Conservation (phyloP, 2,329 filamentous ascomycete genomes). For the Verticillium albo-atrum region DNA sequence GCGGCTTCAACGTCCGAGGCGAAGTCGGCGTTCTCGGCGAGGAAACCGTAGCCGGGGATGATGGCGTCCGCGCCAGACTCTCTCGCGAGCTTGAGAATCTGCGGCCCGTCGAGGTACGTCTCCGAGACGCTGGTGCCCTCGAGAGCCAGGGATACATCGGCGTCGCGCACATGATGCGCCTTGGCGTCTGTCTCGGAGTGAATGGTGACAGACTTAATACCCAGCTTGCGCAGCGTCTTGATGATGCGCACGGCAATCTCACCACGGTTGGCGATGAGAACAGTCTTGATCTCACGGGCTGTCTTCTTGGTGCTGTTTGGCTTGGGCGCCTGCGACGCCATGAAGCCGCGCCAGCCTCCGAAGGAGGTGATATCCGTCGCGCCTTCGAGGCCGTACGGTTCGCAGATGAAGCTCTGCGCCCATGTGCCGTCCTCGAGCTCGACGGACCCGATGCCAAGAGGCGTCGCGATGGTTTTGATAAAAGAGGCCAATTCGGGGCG, state of each 20-base stretch:
- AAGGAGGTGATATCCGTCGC: slow-evolving; percentile 25
- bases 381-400: slow-evolving; percentile 23
- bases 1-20: slow-evolving; percentile 45
- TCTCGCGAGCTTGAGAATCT: slow-evolving; percentile 50
- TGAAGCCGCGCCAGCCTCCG: slow-evolving; percentile 26
- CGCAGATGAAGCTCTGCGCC: slow-evolving; percentile 31
- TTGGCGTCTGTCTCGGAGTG: slow-evolving; percentile 60
- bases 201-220: slow-evolving; percentile 64
- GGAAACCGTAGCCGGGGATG: slow-evolving; percentile 64
- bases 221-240: slow-evolving; percentile 60
- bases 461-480: slow-evolving; percentile 24
- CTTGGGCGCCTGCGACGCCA: slow-evolving; percentile 1
- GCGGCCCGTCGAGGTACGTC: slow-evolving; percentile 64
- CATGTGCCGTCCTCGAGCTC: slow-evolving; percentile 27
- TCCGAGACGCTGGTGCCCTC: slow-evolving; percentile 37
- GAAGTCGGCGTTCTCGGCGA: slow-evolving; percentile 61
- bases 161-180: slow-evolving; percentile 65
- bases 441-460: slow-evolving; percentile 28
- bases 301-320: neutral
- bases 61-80: slow-evolving; percentile 48
- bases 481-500: slow-evolving; percentile 22
- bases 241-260: slow-evolving; percentile 72
- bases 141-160: slow-evolving; percentile 62
- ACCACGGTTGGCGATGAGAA: slow-evolving; percentile 70
- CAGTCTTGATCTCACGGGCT: slow-evolving; percentile 15